Evolutionary conservation across 129 eudicot species (phyloP).

Genomic region (Pittosporum tobira): DNA sequence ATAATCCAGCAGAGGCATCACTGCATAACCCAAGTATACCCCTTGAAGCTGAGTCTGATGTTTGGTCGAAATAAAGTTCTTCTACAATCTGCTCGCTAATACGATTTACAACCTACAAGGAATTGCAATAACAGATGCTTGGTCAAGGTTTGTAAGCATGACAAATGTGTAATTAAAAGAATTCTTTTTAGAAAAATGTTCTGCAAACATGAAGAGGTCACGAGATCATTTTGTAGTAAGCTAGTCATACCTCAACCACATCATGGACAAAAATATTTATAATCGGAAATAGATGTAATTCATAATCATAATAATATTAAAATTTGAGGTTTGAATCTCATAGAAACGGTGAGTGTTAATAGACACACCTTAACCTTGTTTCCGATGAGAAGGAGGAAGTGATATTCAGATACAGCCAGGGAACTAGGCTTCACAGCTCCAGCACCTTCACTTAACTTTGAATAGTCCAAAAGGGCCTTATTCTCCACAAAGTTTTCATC

Average conservation of each 20-base stretch:
- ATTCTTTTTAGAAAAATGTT: neutral
- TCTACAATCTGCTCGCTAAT: conserved; percentile 93
- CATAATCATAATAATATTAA: neutral
- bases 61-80: conserved; percentile 84
- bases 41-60: conserved; percentile 65
- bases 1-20: conserved; percentile 97
- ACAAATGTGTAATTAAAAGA: neutral
- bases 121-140: neutral
- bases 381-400: conserved; percentile 84
- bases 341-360: conserved; percentile 1
- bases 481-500: conserved; percentile 96
- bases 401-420: conserved; percentile 85
- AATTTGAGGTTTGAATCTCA: neutral
- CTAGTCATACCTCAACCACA: neutral
- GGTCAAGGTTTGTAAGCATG: neutral
- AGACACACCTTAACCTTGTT: conserved; percentile 83
- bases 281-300: neutral
- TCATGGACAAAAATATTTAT: neutral
- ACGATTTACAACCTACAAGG: conserved; percentile 71
- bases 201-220: neutral
- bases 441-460: conserved; percentile 70
- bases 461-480: conserved; percentile 84
- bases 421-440: conserved; percentile 78
- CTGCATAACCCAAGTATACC: conserved; percentile 85
- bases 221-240: neutral